Conservation (phyloP, 225 moss, liverwort and hornwort genomes). For the Pseudisothecium myosuroides region DNA sequence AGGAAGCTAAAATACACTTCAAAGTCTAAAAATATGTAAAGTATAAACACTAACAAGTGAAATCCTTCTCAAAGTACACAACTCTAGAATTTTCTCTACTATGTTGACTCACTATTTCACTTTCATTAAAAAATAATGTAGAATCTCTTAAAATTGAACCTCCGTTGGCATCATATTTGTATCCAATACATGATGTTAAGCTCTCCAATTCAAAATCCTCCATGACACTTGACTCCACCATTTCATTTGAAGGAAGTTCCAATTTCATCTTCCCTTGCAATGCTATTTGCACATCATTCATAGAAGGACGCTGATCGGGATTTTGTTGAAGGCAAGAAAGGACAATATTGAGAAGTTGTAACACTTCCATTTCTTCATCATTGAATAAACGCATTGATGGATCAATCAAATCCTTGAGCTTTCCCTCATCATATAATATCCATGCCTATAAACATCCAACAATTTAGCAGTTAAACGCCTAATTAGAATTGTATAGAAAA, state of each 20-base stretch:
- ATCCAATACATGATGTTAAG: background rate
- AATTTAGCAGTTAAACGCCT: fast-evolving
- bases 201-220: background rate
- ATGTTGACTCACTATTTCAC: background rate
- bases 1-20: background rate
- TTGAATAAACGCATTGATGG: background rate
- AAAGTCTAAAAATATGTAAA: no score
- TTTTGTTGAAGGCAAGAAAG: conserved; percentile 1
- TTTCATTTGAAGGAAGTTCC: background rate
- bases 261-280: background rate
- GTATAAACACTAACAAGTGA: background rate
- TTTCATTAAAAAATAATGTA: background rate
- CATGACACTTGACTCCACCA: background rate
- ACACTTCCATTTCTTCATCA: background rate
- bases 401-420: conserved; percentile 2
- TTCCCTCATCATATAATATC: background rate
- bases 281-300: background rate
- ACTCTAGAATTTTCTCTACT: no score
- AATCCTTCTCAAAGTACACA: no score
- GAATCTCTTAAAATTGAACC: background rate
- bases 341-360: background rate
- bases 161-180: background rate
- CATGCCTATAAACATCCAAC: background rate
- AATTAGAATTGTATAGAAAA: background rate
- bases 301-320: background rate